Base-by-base conservation (phyloP, 108 stramenopile species). In the Nannochloropsis salina region DNA sequence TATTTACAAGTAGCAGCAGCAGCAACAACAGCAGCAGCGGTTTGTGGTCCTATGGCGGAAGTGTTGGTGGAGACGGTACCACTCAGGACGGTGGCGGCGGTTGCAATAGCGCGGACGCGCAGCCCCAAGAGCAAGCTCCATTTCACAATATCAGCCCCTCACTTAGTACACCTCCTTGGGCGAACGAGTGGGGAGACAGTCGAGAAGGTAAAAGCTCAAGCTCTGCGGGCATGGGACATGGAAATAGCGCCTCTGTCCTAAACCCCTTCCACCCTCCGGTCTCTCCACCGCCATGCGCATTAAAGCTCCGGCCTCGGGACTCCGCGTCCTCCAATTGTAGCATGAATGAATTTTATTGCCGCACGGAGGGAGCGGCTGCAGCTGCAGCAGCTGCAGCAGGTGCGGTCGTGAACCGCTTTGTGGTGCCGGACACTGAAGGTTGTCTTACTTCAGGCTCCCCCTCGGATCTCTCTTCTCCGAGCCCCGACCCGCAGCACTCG, bases 371-470 rank as follows among this genome's bases (percentile, higher is more conserved):
- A n/a, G 61, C 61, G n/a, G 61, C 61, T n/a, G 61, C 61, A 74
- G 61, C 61, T n/a, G 61, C 61, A 74, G 61, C 61, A n/a, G 61
- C 61, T n/a, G 61, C 61, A n/a, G 61, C 61, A n/a, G 61, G 61
- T 15, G 61, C 61, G 61, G 61, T n/a, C 61, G n/a, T 74, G 61
- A 15, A 74, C 15, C 61, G 61, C n/a, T n/a, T 4, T 74, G 61
- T 15, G n/a, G 20, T 74, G n/a, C 61, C 61, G 4, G n/a, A 2
- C 6, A n/a, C 20, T 15, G 61, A 74, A n/a, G 20, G 0, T 74
- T n/a, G n/a, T n/a, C 61, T 74, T 74, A n/a, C 15, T 74, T 74
- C 61, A n/a, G 61, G 61, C 8, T 74, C 61, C 20, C n/a, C 6
- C 20, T 74, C 61, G 2, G 61, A 15, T 15, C 2, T n/a, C 61